Base-by-base conservation (phyloP, 1,284 basidiomycete genomes). In the Ustilago loliicola region DNA sequence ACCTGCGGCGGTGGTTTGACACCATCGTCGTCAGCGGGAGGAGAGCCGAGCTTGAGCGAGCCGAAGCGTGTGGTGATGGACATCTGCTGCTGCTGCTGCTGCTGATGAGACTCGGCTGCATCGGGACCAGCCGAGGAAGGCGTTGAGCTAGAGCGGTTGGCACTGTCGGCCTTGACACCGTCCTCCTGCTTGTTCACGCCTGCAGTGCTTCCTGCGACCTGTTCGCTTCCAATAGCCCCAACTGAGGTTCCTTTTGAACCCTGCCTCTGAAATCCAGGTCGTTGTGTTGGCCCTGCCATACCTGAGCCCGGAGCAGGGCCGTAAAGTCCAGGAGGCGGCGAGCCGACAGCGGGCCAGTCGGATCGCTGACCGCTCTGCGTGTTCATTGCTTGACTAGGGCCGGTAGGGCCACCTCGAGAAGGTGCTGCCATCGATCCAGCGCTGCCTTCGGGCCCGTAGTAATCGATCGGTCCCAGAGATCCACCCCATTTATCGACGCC, bases 381-480 rank as follows among this genome's bases (percentile, higher is more conserved):
- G 40, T 61, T 60, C 36, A 56, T 40, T 40, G 45, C 50, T 30
- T 61, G 65, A 36, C 57, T 38, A 17, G 27, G 42, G 8, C 56
- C 59, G 25, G 58, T 54, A 25, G 59, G 57, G 11, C 34, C 38
- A 11, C 32, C 36, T 45, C 66, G 25, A 8, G 63, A 38, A 13
- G 79, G 59, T 25, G 77, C 42, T 27, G 54, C 25, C 29, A 70
- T 40, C 3, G 73, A 50, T 36, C 53, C 63, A 29, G 58, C 19
- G 45, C 64, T 71, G 13, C 66, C 57, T 23, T 80, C 75, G 10
- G 75, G 78, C 8, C 66, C 80, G 34, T 75, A 82, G 55, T 77
- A 83, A 66, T 83, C 81, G 40, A 83, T 71, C 2, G 81, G 81
- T 2, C 81, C 81, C 71, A 77, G 65, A 1, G 80, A 74, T 17